phyloP scores from a whole-genome alignment of 352 stramenopile genomes.

The Phytophthora crassamura region DNA sequence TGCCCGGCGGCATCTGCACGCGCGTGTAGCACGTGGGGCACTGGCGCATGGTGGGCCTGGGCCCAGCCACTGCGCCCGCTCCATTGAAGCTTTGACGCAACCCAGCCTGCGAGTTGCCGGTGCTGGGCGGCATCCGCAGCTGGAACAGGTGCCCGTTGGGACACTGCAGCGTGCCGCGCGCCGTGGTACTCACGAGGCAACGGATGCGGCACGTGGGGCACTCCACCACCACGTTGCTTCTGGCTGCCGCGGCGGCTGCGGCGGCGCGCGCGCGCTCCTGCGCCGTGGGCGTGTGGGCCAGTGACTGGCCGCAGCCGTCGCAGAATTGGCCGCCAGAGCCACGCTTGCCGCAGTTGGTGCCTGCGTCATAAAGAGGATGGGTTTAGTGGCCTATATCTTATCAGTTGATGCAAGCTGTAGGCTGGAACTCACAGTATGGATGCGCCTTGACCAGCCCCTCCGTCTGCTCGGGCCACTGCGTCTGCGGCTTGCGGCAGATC shows the following conservation, averaged over 20 bases:
- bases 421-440: conserved; percentile 64
- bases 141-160: conserved; percentile 82
- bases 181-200: conserved; percentile 78
- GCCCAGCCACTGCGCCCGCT: conserved; percentile 24
- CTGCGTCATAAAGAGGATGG: conserved; percentile 24
- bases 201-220: conserved; percentile 78
- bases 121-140: conserved; percentile 62
- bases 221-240: conserved; percentile 80
- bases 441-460: conserved; percentile 86
- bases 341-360: conserved; percentile 80
- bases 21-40: conserved; percentile 89
- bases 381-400: background rate
- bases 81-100: conserved; percentile 47
- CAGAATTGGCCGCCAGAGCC: conserved; percentile 76
- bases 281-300: conserved; percentile 78
- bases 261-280: conserved; percentile 68
- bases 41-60: conserved; percentile 80
- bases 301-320: conserved; percentile 74
- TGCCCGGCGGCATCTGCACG: conserved; percentile 87
- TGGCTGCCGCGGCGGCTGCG: conserved; percentile 51
- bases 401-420: background rate
- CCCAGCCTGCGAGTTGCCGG: conserved; percentile 47
- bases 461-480: conserved; percentile 87
- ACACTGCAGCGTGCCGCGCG: conserved; percentile 74
- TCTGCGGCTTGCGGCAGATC: conserved; percentile 88